Evolutionary conservation across 305 asterid species (phyloP).

Genomic region (Fraxinus sp.): DNA sequence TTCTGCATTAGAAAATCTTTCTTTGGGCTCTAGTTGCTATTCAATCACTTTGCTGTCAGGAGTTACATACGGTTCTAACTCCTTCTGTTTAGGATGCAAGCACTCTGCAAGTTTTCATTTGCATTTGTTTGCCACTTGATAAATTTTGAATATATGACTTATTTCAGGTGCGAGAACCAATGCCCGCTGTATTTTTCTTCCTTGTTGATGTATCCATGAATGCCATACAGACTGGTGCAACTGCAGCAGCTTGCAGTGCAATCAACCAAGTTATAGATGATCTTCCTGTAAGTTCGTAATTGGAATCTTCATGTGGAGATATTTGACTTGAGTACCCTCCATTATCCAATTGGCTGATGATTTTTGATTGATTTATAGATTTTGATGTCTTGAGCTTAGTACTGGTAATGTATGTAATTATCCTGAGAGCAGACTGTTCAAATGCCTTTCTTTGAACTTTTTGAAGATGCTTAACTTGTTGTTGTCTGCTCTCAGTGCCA

Average conservation of each 20-base stretch:
- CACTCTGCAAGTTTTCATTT: background rate
- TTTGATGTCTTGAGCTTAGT: background rate
- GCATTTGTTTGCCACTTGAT: background rate
- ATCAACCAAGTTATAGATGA: constrained; percentile 49
- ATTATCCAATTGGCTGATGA: background rate
- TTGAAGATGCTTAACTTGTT: background rate
- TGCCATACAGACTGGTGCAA: constrained; percentile 62
- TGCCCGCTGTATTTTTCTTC: constrained; percentile 65
- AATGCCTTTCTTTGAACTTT: background rate
- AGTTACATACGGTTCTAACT: background rate
- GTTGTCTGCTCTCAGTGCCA: background rate
- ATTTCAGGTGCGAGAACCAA: constrained; percentile 61
- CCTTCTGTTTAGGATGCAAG: background rate
- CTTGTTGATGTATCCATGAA: constrained; percentile 62
- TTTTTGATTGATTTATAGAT: background rate
- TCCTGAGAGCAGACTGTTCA: background rate
- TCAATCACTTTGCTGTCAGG: background rate
- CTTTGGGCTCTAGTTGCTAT: background rate
- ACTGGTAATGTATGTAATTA: background rate
- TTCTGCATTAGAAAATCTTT: background rate
- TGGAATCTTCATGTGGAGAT: background rate
- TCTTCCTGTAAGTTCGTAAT: constrained; percentile 46
- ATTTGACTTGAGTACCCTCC: background rate
- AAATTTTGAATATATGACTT: background rate
- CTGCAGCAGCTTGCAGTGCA: constrained; percentile 56